phyloP scores from a whole-genome alignment of 192 early-diverging fungal genomes.

The Entomortierella chlamydospora region DNA sequence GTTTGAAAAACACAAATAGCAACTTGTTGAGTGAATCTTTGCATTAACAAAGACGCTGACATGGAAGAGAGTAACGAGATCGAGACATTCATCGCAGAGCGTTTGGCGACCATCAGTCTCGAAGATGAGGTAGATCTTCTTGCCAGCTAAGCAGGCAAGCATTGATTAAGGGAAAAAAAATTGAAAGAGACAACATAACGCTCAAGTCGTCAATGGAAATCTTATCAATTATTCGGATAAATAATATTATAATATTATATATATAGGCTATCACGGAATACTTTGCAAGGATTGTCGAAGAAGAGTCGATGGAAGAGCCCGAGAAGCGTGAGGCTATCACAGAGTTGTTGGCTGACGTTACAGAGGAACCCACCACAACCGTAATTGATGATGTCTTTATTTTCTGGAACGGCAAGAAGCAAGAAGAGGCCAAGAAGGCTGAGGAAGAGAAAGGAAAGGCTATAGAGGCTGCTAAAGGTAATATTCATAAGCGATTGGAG shows the following conservation, averaged over 20 bases:
- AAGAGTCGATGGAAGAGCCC: slow-evolving; percentile 71
- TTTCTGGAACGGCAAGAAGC: slow-evolving; percentile 48
- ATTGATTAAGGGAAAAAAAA: neutral
- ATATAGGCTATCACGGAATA: slow-evolving; percentile 72
- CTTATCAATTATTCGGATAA: neutral
- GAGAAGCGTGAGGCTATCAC: slow-evolving; percentile 76
- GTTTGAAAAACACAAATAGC: neutral
- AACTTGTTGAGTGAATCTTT: slow-evolving; percentile 1
- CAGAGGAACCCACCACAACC: slow-evolving; percentile 58
- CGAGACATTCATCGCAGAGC: slow-evolving; percentile 46
- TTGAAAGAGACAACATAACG: neutral
- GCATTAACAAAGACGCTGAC: neutral
- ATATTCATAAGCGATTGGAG: neutral
- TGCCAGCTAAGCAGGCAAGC: neutral
- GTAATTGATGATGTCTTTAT: slow-evolving; percentile 59
- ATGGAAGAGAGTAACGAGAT: slow-evolving; percentile 44
- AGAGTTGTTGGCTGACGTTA: slow-evolving; percentile 74
- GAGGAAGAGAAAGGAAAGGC: slow-evolving; percentile 55
- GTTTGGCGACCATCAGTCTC: slow-evolving; percentile 30
- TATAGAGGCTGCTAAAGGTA: slow-evolving; percentile 48
- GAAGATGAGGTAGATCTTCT: slow-evolving; percentile 45
- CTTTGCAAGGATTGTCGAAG: slow-evolving; percentile 71
- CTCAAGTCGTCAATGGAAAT: too few species aligned
- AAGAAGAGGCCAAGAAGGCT: slow-evolving; percentile 46
- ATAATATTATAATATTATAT: neutral